Conservation (phyloP, 345 rosid species). For the Murraya paniculata region DNA sequence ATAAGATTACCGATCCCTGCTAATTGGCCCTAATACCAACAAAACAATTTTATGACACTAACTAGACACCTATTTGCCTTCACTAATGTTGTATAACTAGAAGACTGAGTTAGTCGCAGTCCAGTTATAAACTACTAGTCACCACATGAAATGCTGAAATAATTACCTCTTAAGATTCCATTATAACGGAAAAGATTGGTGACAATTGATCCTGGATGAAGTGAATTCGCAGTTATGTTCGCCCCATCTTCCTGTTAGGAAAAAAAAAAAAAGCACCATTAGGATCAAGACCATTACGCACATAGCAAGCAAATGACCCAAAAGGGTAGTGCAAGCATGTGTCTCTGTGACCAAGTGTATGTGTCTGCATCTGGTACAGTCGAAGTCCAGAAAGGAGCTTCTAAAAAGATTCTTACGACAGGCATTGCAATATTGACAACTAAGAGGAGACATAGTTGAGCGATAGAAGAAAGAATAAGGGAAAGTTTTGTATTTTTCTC, state of each 20-base stretch:
- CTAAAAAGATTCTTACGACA: neutral
- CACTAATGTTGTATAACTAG: neutral
- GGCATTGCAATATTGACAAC: neutral
- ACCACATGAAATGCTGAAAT: neutral
- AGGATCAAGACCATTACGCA: neutral
- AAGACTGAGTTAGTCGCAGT: neutral
- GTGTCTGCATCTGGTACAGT: neutral
- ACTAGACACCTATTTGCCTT: neutral
- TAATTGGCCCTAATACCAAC: neutral
- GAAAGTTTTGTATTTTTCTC: neutral
- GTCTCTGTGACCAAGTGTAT: neutral
- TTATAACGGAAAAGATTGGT: conserved; percentile 62
- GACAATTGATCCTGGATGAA: conserved; percentile 70
- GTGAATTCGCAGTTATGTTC: conserved; percentile 62
- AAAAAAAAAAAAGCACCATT: neutral
- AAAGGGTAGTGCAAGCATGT: neutral
- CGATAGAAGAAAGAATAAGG: neutral
- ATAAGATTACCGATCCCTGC: neutral
- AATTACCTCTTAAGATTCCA: conserved; percentile 40
- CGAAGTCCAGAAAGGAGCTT: neutral
- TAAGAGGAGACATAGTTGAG: neutral
- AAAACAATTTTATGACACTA: neutral
- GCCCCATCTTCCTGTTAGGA: conserved; percentile 56
- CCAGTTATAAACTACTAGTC: neutral
- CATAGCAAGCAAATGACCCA: neutral